Evolutionary conservation across 2,329 filamentous ascomycete genomes (phyloP).

Genomic region (Fusarium abutilonis): DNA sequence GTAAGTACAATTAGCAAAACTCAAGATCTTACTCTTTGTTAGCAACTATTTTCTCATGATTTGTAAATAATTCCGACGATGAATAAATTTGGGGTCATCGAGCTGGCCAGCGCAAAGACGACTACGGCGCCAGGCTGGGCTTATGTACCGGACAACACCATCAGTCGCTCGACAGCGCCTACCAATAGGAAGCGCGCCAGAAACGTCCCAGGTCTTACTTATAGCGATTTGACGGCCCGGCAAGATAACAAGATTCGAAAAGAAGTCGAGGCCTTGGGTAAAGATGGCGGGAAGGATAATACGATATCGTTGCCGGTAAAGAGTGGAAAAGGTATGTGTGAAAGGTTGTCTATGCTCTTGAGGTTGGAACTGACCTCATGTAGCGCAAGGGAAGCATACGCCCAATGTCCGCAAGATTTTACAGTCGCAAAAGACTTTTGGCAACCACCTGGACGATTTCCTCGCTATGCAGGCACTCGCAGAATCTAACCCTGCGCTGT

Average conservation of each 20-base stretch:
- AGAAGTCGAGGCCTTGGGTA: conserved; percentile 83
- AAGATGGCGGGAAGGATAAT: conserved; percentile 78
- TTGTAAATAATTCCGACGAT: conserved; percentile 50
- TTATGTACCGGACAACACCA: conserved; percentile 81
- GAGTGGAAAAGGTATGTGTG: conserved; percentile 54
- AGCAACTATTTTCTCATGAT: conserved; percentile 9
- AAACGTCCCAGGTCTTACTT: conserved; percentile 60
- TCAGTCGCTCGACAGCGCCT: conserved; percentile 65
- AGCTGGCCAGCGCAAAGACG: conserved; percentile 76
- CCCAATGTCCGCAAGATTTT: conserved; percentile 79
- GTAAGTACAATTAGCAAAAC: too few species aligned
- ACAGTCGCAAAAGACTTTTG: conserved; percentile 83
- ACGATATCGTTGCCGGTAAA: conserved; percentile 74
- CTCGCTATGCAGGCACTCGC: conserved; percentile 67
- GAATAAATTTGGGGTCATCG: conserved; percentile 81
- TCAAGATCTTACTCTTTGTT: too few species aligned
- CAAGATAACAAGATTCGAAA: conserved; percentile 84
- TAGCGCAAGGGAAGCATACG: conserved; percentile 67
- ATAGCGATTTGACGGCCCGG: conserved; percentile 78
- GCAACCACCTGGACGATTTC: conserved; percentile 84
- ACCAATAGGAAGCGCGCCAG: conserved; percentile 77
- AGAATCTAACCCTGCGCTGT: conserved; percentile 51
- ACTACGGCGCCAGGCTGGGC: conserved; percentile 87
- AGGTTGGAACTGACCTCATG: conserved; percentile 12
- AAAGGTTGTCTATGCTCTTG: background rate